Evolutionary conservation across 805 yeast genomes (phyloP), one percentile per base, ranked within the genome.

Genomic region (Cyberlindnera samutprakarnensis): DNA sequence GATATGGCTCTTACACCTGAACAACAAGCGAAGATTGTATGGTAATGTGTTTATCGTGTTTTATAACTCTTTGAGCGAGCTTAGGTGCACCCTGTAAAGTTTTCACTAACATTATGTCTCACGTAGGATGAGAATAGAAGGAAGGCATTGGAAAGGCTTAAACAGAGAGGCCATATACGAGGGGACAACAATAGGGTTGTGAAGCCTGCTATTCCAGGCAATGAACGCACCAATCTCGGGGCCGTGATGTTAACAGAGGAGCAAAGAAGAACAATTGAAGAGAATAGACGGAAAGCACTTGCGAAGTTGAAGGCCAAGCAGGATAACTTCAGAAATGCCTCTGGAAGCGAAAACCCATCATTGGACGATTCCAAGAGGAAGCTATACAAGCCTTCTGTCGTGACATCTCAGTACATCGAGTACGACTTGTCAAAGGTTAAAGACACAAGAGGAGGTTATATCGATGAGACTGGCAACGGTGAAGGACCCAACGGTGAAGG

Each of bases 361-460:
- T 28, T 50, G 23, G 25, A 30, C 12, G 21, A 27, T 9, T 20
- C 30, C 9, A 18, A 31, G 12, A 27, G 19, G 30, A 32, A 23
- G 28, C 17, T 25, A 23, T 31, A 29, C 30, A 32, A 38, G 56
- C 78, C 77, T 2, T 61, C 70, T 14, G 70, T 81, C 18, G 64
- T 68, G 36, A 72, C 68, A 31, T 63, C 68, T 21, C 87, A 81
- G 44, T 83, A 81, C 50, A 82, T 83, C 19, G 92, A 83, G 38
- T 84, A 77, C 54, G 96, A 92, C 57, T 72, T 92, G 44, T 72
- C 96, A 3, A 81, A 86, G n/a, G 82, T 94, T 86, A 72, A 74
- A 41, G 96, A 92, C 49, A 65, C 85, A 3, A 73, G 75, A 47
- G 97, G 96, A 46, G 99, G 99, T 13, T 48, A 43, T 22, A 43